A percentile compares a stretch with the other conserved stretches of the same genome.
Evolutionary conservation across 805 yeast genomes (phyloP).

Genomic region (Zygoascus bituminiphila): DNA sequence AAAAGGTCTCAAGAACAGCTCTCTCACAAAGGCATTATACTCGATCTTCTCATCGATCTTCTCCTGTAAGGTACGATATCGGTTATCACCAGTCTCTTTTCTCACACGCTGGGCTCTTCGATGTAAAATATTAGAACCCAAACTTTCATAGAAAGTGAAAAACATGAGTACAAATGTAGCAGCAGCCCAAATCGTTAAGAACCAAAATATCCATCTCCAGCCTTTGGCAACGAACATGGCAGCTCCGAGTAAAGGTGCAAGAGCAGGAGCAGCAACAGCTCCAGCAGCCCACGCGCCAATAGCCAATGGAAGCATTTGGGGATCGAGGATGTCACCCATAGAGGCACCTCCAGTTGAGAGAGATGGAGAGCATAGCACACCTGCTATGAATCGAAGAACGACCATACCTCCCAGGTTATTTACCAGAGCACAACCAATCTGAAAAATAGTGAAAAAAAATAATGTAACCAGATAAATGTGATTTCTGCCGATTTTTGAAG

Average conservation of each 20-base stretch:
- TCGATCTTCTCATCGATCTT: background rate
- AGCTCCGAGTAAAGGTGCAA: conserved; percentile 53
- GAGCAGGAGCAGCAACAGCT: conserved; percentile 46
- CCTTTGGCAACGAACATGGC: conserved; percentile 36
- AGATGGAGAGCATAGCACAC: conserved; percentile 49
- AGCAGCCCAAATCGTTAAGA: conserved; percentile 35
- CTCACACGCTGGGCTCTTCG: conserved; percentile 27
- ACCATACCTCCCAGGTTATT: conserved; percentile 43
- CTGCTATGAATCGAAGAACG: conserved; percentile 46
- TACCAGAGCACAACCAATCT: conserved; percentile 48
- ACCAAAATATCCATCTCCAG: conserved; percentile 54
- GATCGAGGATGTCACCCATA: conserved; percentile 39
- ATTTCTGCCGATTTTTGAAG: conserved; percentile 41
- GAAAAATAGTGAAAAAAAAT: conserved; percentile 41
- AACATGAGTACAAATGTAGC: conserved; percentile 27
- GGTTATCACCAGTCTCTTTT: conserved; percentile 38
- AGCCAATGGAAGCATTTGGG: conserved; percentile 36
- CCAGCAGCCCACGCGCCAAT: conserved; percentile 47
- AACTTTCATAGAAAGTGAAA: conserved; percentile 6
- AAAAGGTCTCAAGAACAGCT: conserved; percentile 31
- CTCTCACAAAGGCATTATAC: conserved; percentile 3
- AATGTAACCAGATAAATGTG: conserved; percentile 38
- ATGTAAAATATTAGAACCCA: conserved; percentile 6
- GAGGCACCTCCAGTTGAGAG: conserved; percentile 54
- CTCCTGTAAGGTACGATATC: conserved; percentile 6